Percentiles rank a stretch among this genome's conserved stretches.
These are phyloP conservation scores for Candolleomyces efflorescens DNA, from an alignment of 768 basidiomycete species.

Conservation along the genomic window DNA sequence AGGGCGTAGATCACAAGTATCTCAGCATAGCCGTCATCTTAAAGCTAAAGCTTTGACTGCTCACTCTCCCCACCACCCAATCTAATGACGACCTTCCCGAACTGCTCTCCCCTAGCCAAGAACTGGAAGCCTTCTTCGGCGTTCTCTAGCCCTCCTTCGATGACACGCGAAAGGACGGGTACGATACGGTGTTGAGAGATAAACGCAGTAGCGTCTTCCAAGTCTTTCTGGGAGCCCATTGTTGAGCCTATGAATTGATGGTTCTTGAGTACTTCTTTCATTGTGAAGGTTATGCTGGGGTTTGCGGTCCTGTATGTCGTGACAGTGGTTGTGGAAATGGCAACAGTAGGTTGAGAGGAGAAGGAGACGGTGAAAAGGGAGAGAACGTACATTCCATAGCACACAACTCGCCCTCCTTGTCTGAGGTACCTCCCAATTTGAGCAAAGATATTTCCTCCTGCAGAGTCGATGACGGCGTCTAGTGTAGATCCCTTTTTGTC, in stretches of 20 bases:
- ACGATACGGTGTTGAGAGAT: slow-evolving; percentile 60
- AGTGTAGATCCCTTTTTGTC: slow-evolving; percentile 30
- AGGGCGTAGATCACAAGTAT: too few species aligned
- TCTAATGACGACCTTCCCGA: slow-evolving; percentile 72
- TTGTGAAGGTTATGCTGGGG: slow-evolving; percentile 60
- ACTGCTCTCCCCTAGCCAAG: slow-evolving; percentile 60
- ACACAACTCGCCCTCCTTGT: slow-evolving; percentile 53
- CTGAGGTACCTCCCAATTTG: slow-evolving; percentile 48
- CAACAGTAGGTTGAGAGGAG: neutral
- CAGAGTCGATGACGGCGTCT: slow-evolving; percentile 67
- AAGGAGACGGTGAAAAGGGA: neutral
- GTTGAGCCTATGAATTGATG: slow-evolving; percentile 75
- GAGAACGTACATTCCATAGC: slow-evolving; percentile 59
- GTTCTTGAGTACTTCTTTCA: slow-evolving; percentile 75
- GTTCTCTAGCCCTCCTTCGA: slow-evolving; percentile 53
- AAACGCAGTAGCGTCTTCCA: slow-evolving; percentile 69
- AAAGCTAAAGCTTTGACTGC: neutral
- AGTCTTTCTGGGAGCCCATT: slow-evolving; percentile 78
- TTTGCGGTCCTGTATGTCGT: slow-evolving; percentile 51
- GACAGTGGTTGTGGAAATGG: too few species aligned
- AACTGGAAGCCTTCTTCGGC: slow-evolving; percentile 70
- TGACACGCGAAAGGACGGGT: slow-evolving; percentile 65
- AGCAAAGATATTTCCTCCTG: slow-evolving; percentile 60
- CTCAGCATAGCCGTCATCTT: too few species aligned
- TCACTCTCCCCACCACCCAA: slow-evolving; percentile 17